These are phyloP conservation scores for Dorcoceras hygrometricum DNA, from an alignment of 257 asterid species.

Conservation along the genomic window DNA sequence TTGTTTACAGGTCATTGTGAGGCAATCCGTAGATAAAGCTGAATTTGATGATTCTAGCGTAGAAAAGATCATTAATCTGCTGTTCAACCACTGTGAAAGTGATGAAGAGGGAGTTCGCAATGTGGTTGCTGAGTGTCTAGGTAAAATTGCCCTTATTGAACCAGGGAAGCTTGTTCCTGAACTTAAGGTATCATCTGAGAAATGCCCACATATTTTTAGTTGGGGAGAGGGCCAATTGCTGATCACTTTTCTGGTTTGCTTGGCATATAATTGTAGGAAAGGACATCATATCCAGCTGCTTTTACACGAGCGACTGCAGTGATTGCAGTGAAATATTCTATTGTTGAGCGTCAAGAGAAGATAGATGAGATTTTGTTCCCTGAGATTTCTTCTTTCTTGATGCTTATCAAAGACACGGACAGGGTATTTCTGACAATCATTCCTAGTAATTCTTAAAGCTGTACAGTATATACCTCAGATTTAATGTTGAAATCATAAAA, in stretches of 20 bases:
- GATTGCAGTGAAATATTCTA: constrained; percentile 85
- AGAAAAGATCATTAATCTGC: constrained; percentile 79
- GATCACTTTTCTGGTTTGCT: constrained; percentile 22
- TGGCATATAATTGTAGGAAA: constrained; percentile 57
- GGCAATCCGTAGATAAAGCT: constrained; percentile 97
- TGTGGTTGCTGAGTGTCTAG: constrained; percentile 98
- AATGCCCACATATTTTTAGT: constrained; percentile 14
- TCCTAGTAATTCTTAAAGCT: background rate
- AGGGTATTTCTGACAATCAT: constrained; percentile 52
- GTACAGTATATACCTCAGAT: background rate
- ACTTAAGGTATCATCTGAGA: constrained; percentile 58
- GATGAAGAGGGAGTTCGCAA: constrained; percentile 99
- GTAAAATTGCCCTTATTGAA: constrained; percentile 95
- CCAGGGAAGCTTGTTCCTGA: constrained; percentile 98
- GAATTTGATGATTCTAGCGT: constrained; percentile 95
- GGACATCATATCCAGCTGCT: constrained; percentile 77
- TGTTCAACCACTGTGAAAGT: constrained; percentile 97
- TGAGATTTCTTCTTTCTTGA: constrained; percentile 83
- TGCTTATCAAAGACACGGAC: constrained; percentile 91
- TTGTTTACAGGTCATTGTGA: constrained; percentile 77
- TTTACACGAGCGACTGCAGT: constrained; percentile 97
- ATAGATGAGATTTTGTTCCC: constrained; percentile 82
- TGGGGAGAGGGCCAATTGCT: background rate
- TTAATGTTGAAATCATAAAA: constrained; percentile 4
- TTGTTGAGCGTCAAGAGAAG: constrained; percentile 94